Percentiles rank a stretch among this genome's conserved stretches.
Evolutionary conservation across 2,329 filamentous ascomycete species (phyloP).

Genomic region (Alternaria ventricosa): DNA sequence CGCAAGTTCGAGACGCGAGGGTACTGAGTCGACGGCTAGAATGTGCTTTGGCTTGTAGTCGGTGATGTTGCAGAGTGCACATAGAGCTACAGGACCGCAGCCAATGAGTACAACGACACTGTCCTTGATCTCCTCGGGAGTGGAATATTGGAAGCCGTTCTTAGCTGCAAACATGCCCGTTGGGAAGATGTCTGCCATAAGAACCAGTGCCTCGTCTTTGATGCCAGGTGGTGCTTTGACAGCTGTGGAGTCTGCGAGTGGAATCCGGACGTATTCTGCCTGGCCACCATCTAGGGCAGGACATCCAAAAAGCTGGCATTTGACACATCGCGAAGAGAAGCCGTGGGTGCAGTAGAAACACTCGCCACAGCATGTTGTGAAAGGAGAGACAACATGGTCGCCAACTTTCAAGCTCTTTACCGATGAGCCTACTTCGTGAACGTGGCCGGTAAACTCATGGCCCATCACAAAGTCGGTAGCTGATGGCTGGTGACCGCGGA

Average conservation of each 20-base stretch:
- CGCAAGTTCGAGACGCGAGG: constrained; percentile 75
- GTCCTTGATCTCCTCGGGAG: constrained; percentile 64
- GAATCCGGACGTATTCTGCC: constrained; percentile 77
- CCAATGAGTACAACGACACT: constrained; percentile 81
- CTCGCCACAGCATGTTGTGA: constrained; percentile 67
- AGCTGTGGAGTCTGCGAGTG: constrained; percentile 80
- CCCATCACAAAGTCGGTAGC: constrained; percentile 72
- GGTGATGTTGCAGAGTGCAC: constrained; percentile 78
- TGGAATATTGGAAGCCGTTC: constrained; percentile 74
- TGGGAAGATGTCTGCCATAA: constrained; percentile 95
- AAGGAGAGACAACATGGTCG: constrained; percentile 81
- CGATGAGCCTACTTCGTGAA: constrained; percentile 70
- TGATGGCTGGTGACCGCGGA: constrained; percentile 78
- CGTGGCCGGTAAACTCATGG: constrained; percentile 84
- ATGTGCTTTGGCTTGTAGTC: constrained; percentile 77
- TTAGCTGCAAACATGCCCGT: constrained; percentile 80
- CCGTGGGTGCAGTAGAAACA: constrained; percentile 87
- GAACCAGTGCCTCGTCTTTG: constrained; percentile 74
- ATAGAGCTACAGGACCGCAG: constrained; percentile 81
- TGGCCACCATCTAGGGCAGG: constrained; percentile 75
- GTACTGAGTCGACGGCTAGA: constrained; percentile 80
- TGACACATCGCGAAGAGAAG: constrained; percentile 77
- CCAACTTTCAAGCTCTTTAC: constrained; percentile 75
- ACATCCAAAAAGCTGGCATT: constrained; percentile 74
- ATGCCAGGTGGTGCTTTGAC: constrained; percentile 75